Evolutionary conservation across 768 basidiomycete species (phyloP).

Genomic region (Lactarius vividus): DNA sequence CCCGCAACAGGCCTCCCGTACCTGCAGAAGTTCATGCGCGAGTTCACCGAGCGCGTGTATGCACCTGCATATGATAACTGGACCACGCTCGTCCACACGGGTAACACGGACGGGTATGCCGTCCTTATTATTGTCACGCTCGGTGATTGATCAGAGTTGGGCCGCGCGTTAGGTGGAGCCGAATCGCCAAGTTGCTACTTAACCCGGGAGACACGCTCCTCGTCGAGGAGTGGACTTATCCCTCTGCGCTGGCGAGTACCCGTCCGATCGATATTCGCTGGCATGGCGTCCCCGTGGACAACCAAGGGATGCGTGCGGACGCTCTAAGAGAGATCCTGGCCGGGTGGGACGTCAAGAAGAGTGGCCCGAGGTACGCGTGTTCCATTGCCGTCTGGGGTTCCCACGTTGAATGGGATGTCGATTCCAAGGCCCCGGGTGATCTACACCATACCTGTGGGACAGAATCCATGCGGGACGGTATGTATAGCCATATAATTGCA

Average conservation of each 20-base stretch:
- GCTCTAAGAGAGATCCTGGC: constrained; percentile 56
- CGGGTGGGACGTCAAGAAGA: constrained; percentile 56
- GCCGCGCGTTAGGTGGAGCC: constrained; percentile 45
- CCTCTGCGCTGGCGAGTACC: constrained; percentile 46
- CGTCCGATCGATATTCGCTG: constrained; percentile 43
- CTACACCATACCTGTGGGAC: constrained; percentile 77
- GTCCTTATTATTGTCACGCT: not conserved
- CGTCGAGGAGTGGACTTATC: constrained; percentile 74
- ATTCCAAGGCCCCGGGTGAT: constrained; percentile 59
- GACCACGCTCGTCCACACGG: constrained; percentile 53
- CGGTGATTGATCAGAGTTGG: not conserved
- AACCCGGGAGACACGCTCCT: constrained; percentile 63
- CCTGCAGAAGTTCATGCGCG: constrained; percentile 53
- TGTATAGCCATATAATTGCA: constrained; percentile 29
- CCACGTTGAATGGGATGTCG: not conserved
- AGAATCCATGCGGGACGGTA: constrained; percentile 78
- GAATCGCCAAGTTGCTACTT: constrained; percentile 56
- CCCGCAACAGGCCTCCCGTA: constrained; percentile 50
- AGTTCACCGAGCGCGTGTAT: constrained; percentile 54
- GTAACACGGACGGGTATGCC: constrained; percentile 63
- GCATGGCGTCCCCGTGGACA: constrained; percentile 66
- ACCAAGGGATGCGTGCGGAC: constrained; percentile 61
- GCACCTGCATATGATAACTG: constrained; percentile 63
- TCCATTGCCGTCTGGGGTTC: not conserved
- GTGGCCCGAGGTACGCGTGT: not conserved